These are phyloP conservation scores for Cucurbita maxima DNA, from an alignment of 306 rosid genomes.

Conservation along the genomic window DNA sequence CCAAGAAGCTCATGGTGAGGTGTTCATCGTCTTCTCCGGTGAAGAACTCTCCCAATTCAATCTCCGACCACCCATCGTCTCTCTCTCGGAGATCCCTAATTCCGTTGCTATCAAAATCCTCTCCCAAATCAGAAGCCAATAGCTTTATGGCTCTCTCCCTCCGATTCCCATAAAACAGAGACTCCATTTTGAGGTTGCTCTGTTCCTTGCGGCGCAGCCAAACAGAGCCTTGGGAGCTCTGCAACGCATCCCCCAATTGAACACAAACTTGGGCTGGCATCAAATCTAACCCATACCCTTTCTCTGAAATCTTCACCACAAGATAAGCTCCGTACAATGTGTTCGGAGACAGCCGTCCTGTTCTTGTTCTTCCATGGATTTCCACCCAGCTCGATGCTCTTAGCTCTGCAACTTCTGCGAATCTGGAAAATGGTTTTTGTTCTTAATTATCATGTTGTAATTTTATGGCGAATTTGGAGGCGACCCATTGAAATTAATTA, in stretches of 20 bases:
- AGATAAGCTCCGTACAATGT: constrained; percentile 42
- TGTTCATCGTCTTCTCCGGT: constrained; percentile 24
- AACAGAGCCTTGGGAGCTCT: neutral
- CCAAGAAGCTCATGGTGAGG: constrained; percentile 30
- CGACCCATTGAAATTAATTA: too few species aligned
- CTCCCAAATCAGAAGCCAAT: too few species aligned
- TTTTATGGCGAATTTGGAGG: too few species aligned
- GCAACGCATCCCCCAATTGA: too few species aligned
- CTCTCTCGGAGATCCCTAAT: constrained; percentile 11
- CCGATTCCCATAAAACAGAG: constrained; percentile 18
- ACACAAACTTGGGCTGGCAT: neutral
- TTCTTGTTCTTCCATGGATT: constrained; percentile 35
- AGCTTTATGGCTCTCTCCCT: neutral
- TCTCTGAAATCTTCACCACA: constrained; percentile 18
- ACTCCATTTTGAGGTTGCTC: constrained; percentile 17
- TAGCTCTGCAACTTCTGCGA: constrained; percentile 32
- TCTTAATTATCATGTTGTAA: too few species aligned
- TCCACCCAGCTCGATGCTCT: constrained; percentile 40
- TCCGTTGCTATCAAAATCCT: too few species aligned
- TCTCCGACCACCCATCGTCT: constrained; percentile 57
- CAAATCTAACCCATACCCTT: constrained; percentile 40
- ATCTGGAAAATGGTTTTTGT: neutral
- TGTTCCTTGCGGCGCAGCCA: constrained; percentile 12
- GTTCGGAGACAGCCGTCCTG: constrained; percentile 19
- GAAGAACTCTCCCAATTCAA: constrained; percentile 44